Evolutionary conservation across 2,329 filamentous ascomycete genomes (phyloP).

Genomic region (Botrytis pseudocinerea): DNA sequence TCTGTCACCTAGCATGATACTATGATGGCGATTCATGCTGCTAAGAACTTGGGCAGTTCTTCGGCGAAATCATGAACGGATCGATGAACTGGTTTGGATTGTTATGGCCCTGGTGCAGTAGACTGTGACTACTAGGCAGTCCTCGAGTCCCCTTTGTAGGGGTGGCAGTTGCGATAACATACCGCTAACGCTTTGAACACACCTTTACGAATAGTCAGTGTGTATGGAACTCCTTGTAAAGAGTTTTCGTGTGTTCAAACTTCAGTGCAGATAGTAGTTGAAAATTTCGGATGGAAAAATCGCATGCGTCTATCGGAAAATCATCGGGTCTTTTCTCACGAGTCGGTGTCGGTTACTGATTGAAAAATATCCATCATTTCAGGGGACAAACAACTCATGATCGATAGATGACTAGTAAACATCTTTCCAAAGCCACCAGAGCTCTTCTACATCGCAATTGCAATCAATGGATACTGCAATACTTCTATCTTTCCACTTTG

Average conservation of each 20-base stretch:
- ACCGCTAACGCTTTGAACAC: neutral
- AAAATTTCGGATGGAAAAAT: neutral
- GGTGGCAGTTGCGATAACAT: neutral
- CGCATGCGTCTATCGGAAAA: neutral
- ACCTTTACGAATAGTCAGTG: neutral
- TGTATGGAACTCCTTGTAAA: neutral
- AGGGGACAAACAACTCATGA: neutral
- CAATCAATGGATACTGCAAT: neutral
- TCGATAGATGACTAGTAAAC: neutral
- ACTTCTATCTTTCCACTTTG: neutral
- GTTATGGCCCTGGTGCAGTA: neutral
- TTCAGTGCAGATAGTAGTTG: neutral
- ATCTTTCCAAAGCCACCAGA: neutral
- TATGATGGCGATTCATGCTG: neutral
- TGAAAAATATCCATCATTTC: neutral
- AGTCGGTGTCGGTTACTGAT: neutral
- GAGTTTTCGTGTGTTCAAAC: neutral
- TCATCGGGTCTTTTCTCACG: neutral
- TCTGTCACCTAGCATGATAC: neutral
- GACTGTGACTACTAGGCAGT: neutral
- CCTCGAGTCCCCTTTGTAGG: neutral
- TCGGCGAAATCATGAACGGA: neutral
- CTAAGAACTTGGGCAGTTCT: neutral
- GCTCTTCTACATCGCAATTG: neutral
- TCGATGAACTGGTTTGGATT: neutral